Evolutionary conservation across 2,329 filamentous ascomycete species (phyloP), one percentile per base, ranked within the genome.

Genomic region (Microdochium trichocladiopsis): DNA sequence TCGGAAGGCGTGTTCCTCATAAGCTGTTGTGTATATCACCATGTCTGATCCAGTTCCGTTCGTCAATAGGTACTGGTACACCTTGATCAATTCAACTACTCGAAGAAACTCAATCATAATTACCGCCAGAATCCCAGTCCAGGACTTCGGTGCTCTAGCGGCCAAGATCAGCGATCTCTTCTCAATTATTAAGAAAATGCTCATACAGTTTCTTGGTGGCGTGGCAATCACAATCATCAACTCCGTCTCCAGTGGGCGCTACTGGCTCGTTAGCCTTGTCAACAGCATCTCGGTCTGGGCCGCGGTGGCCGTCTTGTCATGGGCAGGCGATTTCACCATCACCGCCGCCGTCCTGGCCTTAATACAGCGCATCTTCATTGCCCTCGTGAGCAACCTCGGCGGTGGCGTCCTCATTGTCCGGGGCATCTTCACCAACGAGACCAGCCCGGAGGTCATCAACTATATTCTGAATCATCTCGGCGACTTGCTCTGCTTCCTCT

Each of bases 351-450:
- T 45, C 6, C 41, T 45, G 3, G 18, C 18, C 41, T 18, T 45
- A 18, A 10, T 18, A 16, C 41, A 45, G 41, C 41, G 41, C 12
- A 23, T 45, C 41, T 22, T 45, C 41, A 45, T 8, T 3, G 41
- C 41, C n/a, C 41, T 45, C 12, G 6, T 22, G n/a, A 16, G 22
- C 16, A 45, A 18, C 18, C 41, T 45, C 2, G 10, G 14, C 6
- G 41, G 41, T 18, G 41, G 21, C 6, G 41, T 23, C 41, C n/a
- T 45, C 16, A 23, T 45, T 18, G 41, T 45, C 41, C 21, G 22
- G 41, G 18, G 41, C 41, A 45, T 45, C 41, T 45, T 45, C 41
- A 45, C 41, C 41, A 45, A 45, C 41, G 41, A 45, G 41, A 45
- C 41, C 16, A 45, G 21, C 21, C n/a, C n/a, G 41, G 41, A 22